These are phyloP conservation scores for Boletus eberwhitei DNA, from an alignment of 768 basidiomycete genomes.

Conservation along the genomic window DNA sequence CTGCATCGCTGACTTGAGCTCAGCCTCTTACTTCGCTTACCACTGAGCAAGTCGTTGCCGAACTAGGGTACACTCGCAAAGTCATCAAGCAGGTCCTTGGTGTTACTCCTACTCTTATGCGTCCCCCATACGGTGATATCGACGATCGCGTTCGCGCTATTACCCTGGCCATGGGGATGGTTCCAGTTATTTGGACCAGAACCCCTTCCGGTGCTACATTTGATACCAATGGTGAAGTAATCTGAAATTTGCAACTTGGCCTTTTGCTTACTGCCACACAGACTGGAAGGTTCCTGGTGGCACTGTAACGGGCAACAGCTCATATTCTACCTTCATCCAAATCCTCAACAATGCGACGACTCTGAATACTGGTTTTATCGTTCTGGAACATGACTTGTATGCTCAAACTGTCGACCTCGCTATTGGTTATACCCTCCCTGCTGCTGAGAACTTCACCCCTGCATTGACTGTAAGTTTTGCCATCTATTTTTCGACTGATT, in stretches of 20 bases:
- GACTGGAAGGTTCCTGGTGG: slow-evolving; percentile 91
- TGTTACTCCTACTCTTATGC: slow-evolving; percentile 75
- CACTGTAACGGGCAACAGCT: slow-evolving; percentile 57
- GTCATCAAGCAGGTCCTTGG: slow-evolving; percentile 75
- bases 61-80: slow-evolving; percentile 89
- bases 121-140: slow-evolving; percentile 82
- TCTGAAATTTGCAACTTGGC: not conserved
- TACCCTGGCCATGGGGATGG: slow-evolving; percentile 84
- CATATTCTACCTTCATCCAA: slow-evolving; percentile 63
- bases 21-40: slow-evolving; percentile 68
- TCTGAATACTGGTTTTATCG: slow-evolving; percentile 74
- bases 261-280: slow-evolving; percentile 21
- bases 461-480: slow-evolving; percentile 52
- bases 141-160: slow-evolving; percentile 95
- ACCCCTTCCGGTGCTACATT: slow-evolving; percentile 52
- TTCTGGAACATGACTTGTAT: slow-evolving; percentile 85
- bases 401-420: slow-evolving; percentile 87
- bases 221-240: slow-evolving; percentile 64
- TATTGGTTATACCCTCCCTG: slow-evolving; percentile 78
- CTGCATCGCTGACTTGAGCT: slow-evolving; percentile 12
- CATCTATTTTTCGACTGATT: not conserved
- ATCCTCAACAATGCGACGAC: slow-evolving; percentile 70
- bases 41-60: slow-evolving; percentile 84
- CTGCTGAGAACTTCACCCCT: slow-evolving; percentile 65
- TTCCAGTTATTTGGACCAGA: slow-evolving; percentile 88